Conservation (phyloP, 2,329 filamentous ascomycete species). For the Chaetomiaceae sp. region DNA sequence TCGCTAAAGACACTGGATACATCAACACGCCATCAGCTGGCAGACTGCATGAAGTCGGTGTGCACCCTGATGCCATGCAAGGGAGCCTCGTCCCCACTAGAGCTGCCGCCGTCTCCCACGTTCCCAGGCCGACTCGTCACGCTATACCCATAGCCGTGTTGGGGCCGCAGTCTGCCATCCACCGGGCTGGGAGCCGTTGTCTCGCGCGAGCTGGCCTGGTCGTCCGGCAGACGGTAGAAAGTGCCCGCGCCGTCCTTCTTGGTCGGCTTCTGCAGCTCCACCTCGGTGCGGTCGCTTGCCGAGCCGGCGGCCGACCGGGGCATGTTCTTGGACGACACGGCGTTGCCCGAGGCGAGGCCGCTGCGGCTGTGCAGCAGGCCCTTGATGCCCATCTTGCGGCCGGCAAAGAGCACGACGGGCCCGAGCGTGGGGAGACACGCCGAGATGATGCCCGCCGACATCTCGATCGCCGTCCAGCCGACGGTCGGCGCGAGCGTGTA, state of each 20-base stretch:
- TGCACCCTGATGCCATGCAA: constrained; percentile 35
- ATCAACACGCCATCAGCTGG: background rate
- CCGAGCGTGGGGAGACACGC: constrained; percentile 48
- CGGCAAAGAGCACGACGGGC: constrained; percentile 36
- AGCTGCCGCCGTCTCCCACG: constrained; percentile 23
- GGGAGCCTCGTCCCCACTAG: constrained; percentile 34
- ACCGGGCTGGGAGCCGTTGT: constrained; percentile 3
- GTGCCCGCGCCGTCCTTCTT: constrained; percentile 13
- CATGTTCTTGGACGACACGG: constrained; percentile 6
- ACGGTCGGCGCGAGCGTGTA: constrained; percentile 42
- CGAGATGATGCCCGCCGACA: constrained; percentile 45
- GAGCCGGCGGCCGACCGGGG: background rate
- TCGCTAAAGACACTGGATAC: too few relatives aligned
- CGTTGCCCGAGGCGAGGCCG: constrained; percentile 7
- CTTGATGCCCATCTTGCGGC: constrained; percentile 38
- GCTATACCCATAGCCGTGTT: constrained; percentile 29
- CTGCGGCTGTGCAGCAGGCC: constrained; percentile 28
- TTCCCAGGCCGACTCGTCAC: constrained; percentile 28
- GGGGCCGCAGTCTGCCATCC: constrained; percentile 28
- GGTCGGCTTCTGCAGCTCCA: constrained; percentile 2
- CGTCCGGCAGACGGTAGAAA: constrained; percentile 32
- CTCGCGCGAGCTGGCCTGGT: constrained; percentile 24
- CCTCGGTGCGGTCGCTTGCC: constrained; percentile 1
- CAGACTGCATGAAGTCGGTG: constrained; percentile 28
- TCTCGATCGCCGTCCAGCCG: constrained; percentile 44